phyloP scores from a whole-genome alignment of 257 asterid genomes.

The Anisodus tanguticus region DNA sequence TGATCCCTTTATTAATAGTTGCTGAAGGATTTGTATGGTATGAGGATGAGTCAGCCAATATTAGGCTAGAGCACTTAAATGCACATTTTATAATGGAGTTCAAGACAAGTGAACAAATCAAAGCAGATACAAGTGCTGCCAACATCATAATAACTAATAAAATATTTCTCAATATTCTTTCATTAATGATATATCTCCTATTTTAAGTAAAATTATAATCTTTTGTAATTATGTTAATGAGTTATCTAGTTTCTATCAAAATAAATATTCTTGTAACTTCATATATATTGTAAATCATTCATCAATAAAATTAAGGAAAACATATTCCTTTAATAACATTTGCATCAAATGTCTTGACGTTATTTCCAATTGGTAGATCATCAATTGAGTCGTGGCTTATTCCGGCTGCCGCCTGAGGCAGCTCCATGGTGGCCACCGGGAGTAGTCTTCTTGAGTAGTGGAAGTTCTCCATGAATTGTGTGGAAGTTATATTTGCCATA shows the following conservation, averaged over 20 bases:
- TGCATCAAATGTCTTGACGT: constrained; percentile 2
- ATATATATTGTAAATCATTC: too few species aligned
- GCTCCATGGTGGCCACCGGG: background rate
- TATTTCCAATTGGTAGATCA: background rate
- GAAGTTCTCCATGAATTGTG: constrained; percentile 16
- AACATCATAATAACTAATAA: background rate
- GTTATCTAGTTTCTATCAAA: too few species aligned
- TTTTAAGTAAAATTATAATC: too few species aligned
- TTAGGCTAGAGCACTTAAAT: background rate
- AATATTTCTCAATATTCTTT: too few species aligned
- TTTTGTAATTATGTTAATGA: too few species aligned
- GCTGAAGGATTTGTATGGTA: background rate
- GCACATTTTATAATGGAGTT: background rate
- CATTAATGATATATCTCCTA: too few species aligned
- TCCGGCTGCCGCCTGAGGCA: background rate
- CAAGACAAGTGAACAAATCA: constrained; percentile 17
- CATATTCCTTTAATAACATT: background rate
- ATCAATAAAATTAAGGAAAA: too few species aligned
- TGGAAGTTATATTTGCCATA: constrained; percentile 3
- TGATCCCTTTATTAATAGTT: background rate
- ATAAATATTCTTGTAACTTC: too few species aligned
- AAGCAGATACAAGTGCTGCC: background rate
- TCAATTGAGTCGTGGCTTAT: background rate
- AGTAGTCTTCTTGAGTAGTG: constrained; percentile 25
- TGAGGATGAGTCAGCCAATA: background rate